Conservation (phyloP, 2,329 filamentous ascomycete genomes). For the Phaeosphaeria sp. region DNA sequence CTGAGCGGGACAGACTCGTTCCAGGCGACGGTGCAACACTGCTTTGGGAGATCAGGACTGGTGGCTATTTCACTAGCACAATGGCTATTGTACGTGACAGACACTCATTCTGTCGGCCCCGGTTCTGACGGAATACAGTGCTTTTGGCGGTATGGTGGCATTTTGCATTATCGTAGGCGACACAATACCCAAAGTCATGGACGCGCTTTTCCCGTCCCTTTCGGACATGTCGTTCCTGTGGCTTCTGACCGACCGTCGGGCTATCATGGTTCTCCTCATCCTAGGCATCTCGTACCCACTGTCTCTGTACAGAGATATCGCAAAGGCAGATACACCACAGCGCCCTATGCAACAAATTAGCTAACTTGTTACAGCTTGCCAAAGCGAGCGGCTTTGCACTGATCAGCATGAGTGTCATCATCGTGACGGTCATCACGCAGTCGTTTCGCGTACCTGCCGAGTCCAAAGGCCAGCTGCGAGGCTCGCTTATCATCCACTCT, state of each 20-base stretch:
- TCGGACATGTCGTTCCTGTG: slow-evolving; percentile 76
- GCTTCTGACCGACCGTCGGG: slow-evolving; percentile 79
- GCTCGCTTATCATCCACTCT: slow-evolving; percentile 76
- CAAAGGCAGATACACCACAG: slow-evolving; percentile 64
- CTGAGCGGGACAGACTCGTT: slow-evolving; percentile 92
- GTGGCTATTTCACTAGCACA: slow-evolving; percentile 91
- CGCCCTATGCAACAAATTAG: slow-evolving; percentile 13
- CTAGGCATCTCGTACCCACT: slow-evolving; percentile 87
- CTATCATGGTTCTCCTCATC: slow-evolving; percentile 87
- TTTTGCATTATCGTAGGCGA: slow-evolving; percentile 98
- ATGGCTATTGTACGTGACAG: slow-evolving; percentile 76
- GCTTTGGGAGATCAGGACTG: slow-evolving; percentile 86
- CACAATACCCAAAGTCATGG: slow-evolving; percentile 88
- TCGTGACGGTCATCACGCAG: slow-evolving; percentile 86
- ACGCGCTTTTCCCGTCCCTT: slow-evolving; percentile 80
- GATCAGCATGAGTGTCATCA: slow-evolving; percentile 89
- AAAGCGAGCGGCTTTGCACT: slow-evolving; percentile 95
- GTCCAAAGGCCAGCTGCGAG: slow-evolving; percentile 73
- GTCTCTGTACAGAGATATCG: slow-evolving; percentile 93
- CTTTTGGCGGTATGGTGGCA: slow-evolving; percentile 97
- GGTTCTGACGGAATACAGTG: slow-evolving; percentile 54
- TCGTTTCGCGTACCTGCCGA: slow-evolving; percentile 75
- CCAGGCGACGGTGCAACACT: slow-evolving; percentile 93
- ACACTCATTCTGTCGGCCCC: neutral
- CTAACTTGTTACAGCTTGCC: slow-evolving; percentile 70